phyloP scores from a whole-genome alignment of 2,329 filamentous ascomycete genomes.

The Fusarium sp. region DNA sequence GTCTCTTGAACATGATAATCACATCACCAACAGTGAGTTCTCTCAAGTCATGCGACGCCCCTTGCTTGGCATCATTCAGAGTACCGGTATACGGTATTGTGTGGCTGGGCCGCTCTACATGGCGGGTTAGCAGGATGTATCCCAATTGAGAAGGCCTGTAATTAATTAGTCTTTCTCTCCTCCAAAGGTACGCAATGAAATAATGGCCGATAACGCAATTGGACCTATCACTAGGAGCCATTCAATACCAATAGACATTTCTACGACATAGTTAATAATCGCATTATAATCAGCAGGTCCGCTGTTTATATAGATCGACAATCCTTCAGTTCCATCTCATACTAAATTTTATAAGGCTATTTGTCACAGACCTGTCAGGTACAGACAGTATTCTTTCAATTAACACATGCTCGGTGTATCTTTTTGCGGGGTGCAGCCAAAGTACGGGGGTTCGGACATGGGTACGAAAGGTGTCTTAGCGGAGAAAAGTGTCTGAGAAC shows the following conservation, averaged over 20 bases:
- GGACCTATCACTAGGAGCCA: background rate
- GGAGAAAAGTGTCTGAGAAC: conserved; percentile 10
- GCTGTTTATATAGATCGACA: background rate
- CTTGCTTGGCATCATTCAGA: conserved; percentile 13
- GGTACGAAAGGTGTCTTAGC: conserved; percentile 10
- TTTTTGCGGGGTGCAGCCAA: conserved; percentile 34
- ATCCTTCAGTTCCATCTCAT: background rate
- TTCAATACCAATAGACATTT: background rate
- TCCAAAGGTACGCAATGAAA: conserved; percentile 6
- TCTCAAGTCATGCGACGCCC: conserved; percentile 20
- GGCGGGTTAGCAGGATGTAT: conserved; percentile 2
- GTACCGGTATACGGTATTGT: too few species aligned
- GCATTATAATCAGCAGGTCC: background rate
- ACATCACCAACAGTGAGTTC: conserved; percentile 1
- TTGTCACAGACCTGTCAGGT: background rate
- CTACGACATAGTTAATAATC: background rate
- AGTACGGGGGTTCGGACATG: conserved; percentile 18
- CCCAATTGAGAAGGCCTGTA: conserved; percentile 12
- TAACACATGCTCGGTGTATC: conserved; percentile 15
- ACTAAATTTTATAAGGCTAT: background rate
- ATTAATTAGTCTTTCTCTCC: background rate
- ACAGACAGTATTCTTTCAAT: conserved; percentile 4
- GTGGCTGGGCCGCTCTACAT: conserved; percentile 29
- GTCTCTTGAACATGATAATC: background rate
- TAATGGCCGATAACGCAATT: background rate